Percentiles rank a stretch among this genome's conserved stretches.
Conservation (phyloP, 352 stramenopile species). For the Pythium sp. region DNA sequence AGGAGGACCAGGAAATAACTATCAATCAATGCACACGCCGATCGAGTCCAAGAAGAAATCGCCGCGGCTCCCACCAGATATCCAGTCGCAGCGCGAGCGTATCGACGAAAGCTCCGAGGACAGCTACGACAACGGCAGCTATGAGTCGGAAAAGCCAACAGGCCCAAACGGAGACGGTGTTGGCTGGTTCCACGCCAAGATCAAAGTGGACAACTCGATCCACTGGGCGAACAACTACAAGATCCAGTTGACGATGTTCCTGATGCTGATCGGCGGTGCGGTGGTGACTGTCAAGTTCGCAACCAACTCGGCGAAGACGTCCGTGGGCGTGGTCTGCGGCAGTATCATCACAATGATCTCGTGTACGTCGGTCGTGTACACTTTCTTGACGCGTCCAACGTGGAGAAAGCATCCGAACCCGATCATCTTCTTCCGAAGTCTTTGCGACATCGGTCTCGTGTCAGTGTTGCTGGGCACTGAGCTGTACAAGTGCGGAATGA, state of each 20-base stretch:
- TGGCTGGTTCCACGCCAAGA: conserved; percentile 86
- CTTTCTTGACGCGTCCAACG: conserved; percentile 68
- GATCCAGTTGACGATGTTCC: conserved; percentile 78
- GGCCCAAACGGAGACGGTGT: conserved; percentile 48
- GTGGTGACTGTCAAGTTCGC: conserved; percentile 59
- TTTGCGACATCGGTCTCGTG: conserved; percentile 82
- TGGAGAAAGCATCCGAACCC: conserved; percentile 88
- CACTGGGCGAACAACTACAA: conserved; percentile 89
- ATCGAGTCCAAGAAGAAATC: conserved; percentile 42
- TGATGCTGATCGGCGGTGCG: conserved; percentile 58
- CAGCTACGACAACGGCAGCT: conserved; percentile 70
- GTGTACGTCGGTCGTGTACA: conserved; percentile 71
- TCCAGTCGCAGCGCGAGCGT: conserved; percentile 31
- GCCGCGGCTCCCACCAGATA: conserved; percentile 10
- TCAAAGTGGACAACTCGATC: conserved; percentile 81
- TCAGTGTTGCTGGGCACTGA: conserved; percentile 72
- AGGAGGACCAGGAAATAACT: conserved; percentile 21
- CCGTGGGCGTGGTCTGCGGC: conserved; percentile 70
- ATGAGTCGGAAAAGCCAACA: conserved; percentile 61
- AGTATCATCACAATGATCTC: conserved; percentile 78
- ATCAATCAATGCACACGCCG: conserved; percentile 53
- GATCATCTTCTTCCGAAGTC: conserved; percentile 84
- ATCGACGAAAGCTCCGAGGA: conserved; percentile 75
- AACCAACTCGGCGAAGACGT: conserved; percentile 48
- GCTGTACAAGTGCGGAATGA: conserved; percentile 74